A percentile compares a stretch with the other conserved stretches of the same genome.
Evolutionary conservation across 2,329 filamentous ascomycete genomes (phyloP).

Genomic region (Diplodia mutila): DNA sequence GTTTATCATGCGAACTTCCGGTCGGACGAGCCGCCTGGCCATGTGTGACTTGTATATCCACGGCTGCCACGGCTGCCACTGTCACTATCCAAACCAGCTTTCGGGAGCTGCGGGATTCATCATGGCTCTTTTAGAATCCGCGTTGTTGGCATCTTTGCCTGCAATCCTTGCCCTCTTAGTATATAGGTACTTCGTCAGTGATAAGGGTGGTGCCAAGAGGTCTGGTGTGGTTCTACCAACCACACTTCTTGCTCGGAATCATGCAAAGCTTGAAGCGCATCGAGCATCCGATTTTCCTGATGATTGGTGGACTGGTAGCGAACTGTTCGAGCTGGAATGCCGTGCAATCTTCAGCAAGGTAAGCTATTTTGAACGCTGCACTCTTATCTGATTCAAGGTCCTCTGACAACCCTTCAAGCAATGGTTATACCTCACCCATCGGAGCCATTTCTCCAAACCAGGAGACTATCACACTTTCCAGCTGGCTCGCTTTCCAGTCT

Average conservation of each 20-base stretch:
- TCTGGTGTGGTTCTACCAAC: neutral
- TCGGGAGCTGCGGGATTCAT: neutral
- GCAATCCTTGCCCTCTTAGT: neutral
- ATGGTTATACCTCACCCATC: constrained; percentile 47
- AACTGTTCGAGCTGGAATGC: constrained; percentile 53
- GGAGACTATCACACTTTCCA: constrained; percentile 44
- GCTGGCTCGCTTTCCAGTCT: constrained; percentile 45
- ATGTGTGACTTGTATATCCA: constrained; percentile 12
- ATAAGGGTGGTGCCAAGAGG: neutral
- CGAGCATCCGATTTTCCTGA: constrained; percentile 43
- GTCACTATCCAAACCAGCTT: neutral
- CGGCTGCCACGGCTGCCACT: neutral
- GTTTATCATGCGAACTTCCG: neutral
- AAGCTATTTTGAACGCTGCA: constrained; percentile 17
- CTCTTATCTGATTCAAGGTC: neutral
- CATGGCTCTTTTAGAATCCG: neutral
- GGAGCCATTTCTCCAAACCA: constrained; percentile 38
- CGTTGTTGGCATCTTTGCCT: neutral
- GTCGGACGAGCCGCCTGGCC: neutral
- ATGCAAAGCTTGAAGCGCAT: constrained; percentile 38
- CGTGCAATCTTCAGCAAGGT: constrained; percentile 56
- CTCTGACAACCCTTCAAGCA: constrained; percentile 31
- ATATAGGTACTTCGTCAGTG: constrained; percentile 2
- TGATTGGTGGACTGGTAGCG: constrained; percentile 46
- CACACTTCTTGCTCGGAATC: neutral